Conservation (phyloP, 202 grass and related monocot species). For the Panicum virgatum region DNA sequence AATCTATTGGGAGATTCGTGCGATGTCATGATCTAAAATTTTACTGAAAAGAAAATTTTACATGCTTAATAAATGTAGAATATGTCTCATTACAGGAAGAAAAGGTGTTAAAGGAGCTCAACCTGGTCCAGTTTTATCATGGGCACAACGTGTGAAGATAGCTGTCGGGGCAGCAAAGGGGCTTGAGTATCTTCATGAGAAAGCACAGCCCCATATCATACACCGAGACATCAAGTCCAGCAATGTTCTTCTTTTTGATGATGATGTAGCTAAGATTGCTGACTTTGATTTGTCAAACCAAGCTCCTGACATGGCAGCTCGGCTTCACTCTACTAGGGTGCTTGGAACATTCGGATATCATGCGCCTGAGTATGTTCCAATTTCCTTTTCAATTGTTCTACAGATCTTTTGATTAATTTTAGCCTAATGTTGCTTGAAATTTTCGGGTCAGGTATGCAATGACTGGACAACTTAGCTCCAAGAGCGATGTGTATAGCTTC, state of each 20-base stretch:
- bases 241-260: constrained; percentile 97
- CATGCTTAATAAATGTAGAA: not conserved
- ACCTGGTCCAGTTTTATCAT: constrained; percentile 90
- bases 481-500: constrained; percentile 90
- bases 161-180: constrained; percentile 94
- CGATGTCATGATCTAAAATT: not conserved
- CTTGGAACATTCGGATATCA: constrained; percentile 99
- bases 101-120: constrained; percentile 99
- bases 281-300: constrained; percentile 99
- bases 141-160: constrained; percentile 96
- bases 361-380: constrained; percentile 85
- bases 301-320: constrained; percentile 97
- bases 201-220: constrained; percentile 97
- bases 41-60: not conserved
- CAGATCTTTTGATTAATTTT: constrained; percentile 3
- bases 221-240: constrained; percentile 98
- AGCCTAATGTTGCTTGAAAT: constrained; percentile 9
- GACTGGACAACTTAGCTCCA: constrained; percentile 90
- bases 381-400: constrained; percentile 26
- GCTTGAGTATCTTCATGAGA: constrained; percentile 97
- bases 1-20: constrained; percentile 9
- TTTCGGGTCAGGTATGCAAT: constrained; percentile 71
- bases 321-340: constrained; percentile 99
- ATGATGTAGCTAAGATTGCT: constrained; percentile 92
- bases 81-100: constrained; percentile 57